Percentiles rank a stretch among this genome's conserved stretches.
Conservation (phyloP, 2,329 filamentous ascomycete species). For the Trichoderma koningii region DNA sequence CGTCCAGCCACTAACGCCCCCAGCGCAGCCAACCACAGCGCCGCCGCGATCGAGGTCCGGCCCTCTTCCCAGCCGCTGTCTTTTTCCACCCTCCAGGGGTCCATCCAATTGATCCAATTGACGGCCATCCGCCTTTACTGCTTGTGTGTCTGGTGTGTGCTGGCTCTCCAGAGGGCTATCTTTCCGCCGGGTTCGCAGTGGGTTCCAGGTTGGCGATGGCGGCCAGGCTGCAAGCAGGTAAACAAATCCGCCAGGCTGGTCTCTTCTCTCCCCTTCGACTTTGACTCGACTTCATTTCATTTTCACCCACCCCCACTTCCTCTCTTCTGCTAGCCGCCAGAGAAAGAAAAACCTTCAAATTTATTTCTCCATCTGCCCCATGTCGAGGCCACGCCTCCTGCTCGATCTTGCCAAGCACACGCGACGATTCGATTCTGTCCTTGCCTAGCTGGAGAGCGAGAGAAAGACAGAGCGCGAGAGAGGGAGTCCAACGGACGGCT, state of each 20-base stretch:
- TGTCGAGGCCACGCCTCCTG: constrained; percentile 25
- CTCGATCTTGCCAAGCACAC: constrained; percentile 7
- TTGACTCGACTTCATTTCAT: background rate
- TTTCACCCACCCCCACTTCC: constrained; percentile 14
- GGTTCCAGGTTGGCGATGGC: background rate
- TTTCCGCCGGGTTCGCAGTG: background rate
- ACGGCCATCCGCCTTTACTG: background rate
- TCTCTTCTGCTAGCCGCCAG: background rate
- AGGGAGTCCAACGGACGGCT: background rate
- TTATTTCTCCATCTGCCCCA: constrained; percentile 9
- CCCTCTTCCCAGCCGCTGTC: constrained; percentile 1
- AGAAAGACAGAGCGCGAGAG: no score
- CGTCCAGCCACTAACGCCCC: constrained; percentile 2
- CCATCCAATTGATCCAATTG: constrained; percentile 1
- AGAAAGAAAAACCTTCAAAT: constrained; percentile 2
- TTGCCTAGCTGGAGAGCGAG: background rate
- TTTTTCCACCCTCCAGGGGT: constrained; percentile 5
- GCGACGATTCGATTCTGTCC: constrained; percentile 6
- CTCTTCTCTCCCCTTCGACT: background rate
- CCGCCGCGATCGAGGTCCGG: constrained; percentile 3
- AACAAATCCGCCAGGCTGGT: constrained; percentile 18
- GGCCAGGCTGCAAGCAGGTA: constrained; percentile 9
- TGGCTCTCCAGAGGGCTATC: background rate
- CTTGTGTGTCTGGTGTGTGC: background rate
- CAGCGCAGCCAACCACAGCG: constrained; percentile 10